Conservation (phyloP, 208 protist species). For the Strigomonas oncopelti region DNA sequence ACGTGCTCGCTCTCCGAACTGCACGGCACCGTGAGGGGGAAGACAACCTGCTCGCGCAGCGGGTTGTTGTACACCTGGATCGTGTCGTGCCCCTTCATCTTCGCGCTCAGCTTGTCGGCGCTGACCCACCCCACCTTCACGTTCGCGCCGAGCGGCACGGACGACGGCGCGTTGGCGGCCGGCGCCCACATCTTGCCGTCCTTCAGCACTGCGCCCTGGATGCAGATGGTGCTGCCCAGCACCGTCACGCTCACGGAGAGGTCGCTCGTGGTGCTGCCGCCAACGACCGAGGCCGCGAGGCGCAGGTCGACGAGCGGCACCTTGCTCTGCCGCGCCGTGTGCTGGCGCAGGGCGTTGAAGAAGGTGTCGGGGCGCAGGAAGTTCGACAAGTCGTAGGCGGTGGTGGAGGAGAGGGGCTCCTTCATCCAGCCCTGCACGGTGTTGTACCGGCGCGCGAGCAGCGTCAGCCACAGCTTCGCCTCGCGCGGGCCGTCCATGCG, state of each 20-base stretch:
- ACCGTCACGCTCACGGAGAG: constrained; percentile 40
- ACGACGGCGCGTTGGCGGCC: constrained; percentile 62
- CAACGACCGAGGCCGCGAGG: constrained; percentile 42
- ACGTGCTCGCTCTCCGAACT: constrained; percentile 22
- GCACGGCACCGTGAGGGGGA: constrained; percentile 46
- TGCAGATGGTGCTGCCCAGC: constrained; percentile 49
- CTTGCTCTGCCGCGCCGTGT: constrained; percentile 79
- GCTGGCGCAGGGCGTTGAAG: constrained; percentile 93
- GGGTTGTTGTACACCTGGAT: constrained; percentile 79
- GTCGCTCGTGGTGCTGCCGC: constrained; percentile 15
- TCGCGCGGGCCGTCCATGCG: constrained; percentile 81
- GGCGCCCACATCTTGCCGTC: constrained; percentile 35
- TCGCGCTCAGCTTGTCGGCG: constrained; percentile 15
- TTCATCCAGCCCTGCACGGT: constrained; percentile 39
- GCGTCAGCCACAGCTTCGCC: constrained; percentile 74
- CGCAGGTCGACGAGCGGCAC: constrained; percentile 75
- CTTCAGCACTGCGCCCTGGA: constrained; percentile 69
- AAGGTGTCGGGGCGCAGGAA: constrained; percentile 92
- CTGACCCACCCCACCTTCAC: constrained; percentile 61
- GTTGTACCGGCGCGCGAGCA: constrained; percentile 61
- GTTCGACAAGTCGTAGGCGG: constrained; percentile 68
- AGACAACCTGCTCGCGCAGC: constrained; percentile 44
- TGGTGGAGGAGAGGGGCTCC: constrained; percentile 41
- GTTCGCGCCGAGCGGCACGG: constrained; percentile 41
- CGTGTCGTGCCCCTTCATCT: constrained; percentile 17